These are phyloP conservation scores for Cytidiella melzeri DNA, from an alignment of 768 basidiomycete genomes.

Conservation along the genomic window DNA sequence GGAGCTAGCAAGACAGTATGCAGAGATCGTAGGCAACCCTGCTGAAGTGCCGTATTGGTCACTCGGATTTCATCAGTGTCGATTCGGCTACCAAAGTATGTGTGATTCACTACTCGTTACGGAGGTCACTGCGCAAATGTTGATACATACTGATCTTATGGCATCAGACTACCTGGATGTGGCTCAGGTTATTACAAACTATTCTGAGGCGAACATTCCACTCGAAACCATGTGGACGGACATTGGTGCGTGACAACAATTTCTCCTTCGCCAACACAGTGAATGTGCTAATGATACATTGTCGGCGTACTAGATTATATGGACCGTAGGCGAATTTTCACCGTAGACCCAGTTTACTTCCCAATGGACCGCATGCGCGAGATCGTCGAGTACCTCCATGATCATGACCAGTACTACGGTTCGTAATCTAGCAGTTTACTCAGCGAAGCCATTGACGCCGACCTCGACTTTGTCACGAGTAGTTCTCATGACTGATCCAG, in stretches of 20 bases:
- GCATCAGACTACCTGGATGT: constrained; percentile 54
- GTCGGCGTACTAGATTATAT: constrained; percentile 48
- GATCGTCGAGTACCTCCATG: constrained; percentile 56
- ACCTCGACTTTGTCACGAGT: background rate
- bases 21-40: constrained; percentile 56
- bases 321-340: constrained; percentile 62
- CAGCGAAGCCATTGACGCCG: background rate
- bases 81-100: constrained; percentile 59
- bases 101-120: background rate
- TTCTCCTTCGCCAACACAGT: background rate
- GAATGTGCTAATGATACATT: background rate
- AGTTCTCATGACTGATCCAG: constrained; percentile 76
- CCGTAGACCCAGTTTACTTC: constrained; percentile 63
- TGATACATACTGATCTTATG: background rate
- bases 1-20: constrained; percentile 61
- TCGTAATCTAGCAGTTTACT: constrained; percentile 14
- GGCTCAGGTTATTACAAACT: constrained; percentile 54
- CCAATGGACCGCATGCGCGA: constrained; percentile 57
- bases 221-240: constrained; percentile 80
- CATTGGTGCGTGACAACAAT: constrained; percentile 42
- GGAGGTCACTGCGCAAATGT: background rate
- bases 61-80: constrained; percentile 67
- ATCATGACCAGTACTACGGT: constrained; percentile 55
- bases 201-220: constrained; percentile 55
- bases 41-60: constrained; percentile 75